These are phyloP conservation scores for Calendula officinalis DNA, from an alignment of 129 eudicot genomes.

Conservation along the genomic window DNA sequence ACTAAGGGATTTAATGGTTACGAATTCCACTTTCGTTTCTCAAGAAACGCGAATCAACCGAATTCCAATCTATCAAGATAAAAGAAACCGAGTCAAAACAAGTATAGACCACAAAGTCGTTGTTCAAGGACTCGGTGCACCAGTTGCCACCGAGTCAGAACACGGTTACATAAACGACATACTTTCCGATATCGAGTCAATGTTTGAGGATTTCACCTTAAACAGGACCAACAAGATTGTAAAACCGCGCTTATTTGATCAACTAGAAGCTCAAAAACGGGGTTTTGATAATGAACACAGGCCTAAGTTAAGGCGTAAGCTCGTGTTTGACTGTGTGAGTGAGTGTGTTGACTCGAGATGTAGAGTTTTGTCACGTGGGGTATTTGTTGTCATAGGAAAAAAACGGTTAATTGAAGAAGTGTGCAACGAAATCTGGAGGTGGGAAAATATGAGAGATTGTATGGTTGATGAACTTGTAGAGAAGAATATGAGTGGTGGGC, in stretches of 20 bases:
- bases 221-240: slow-evolving; percentile 56
- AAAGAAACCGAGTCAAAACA: slow-evolving; percentile 20
- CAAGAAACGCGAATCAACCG: slow-evolving; percentile 25
- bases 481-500: slow-evolving; percentile 78
- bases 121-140: slow-evolving; percentile 36
- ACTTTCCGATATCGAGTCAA: slow-evolving; percentile 43
- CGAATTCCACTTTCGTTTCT: slow-evolving; percentile 35
- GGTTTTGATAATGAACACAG: slow-evolving; percentile 19
- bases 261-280: slow-evolving; percentile 42
- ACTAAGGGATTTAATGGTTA: slow-evolving; percentile 42
- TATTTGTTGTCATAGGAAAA: slow-evolving; percentile 46
- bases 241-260: slow-evolving; percentile 59
- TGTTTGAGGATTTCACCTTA: slow-evolving; percentile 60
- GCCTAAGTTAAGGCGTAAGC: slow-evolving; percentile 39
- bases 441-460: slow-evolving; percentile 62
- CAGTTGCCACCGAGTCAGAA: slow-evolving; percentile 32
- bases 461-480: slow-evolving; percentile 90
- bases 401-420: slow-evolving; percentile 65
- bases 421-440: slow-evolving; percentile 51
- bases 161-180: slow-evolving; percentile 53
- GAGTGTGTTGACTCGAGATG: slow-evolving; percentile 68
- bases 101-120: slow-evolving; percentile 32
- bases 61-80: slow-evolving; percentile 24
- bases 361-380: slow-evolving; percentile 52
- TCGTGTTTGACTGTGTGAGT: slow-evolving; percentile 71